phyloP scores from a whole-genome alignment of 1,139 yeast genomes.

The Spencermartinsiella ligniputridi region DNA sequence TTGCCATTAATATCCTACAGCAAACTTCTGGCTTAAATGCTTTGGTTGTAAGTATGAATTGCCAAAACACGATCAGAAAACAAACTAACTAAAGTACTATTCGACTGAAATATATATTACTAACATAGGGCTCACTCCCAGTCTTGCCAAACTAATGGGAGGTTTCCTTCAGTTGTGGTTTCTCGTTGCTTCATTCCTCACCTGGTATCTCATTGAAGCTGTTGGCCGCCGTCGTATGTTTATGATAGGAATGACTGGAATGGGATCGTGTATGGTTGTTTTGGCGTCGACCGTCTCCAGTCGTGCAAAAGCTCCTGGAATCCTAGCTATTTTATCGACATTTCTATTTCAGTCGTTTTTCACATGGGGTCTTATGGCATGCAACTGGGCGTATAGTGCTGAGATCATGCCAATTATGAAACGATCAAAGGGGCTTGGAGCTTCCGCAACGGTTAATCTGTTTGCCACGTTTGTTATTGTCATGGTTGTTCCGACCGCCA shows the following conservation, averaged over 20 bases:
- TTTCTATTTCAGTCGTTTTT: conserved; percentile 5
- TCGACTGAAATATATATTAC: conserved; percentile 5
- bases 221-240: conserved; percentile 1
- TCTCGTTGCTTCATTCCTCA: conserved; percentile 2
- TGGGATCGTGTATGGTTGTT: not conserved
- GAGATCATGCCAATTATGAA: conserved; percentile 56
- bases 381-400: conserved; percentile 42
- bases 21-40: conserved; percentile 7
- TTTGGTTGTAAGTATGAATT: not conserved
- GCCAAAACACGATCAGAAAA: not conserved
- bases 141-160: conserved; percentile 1
- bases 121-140: conserved; percentile 5
- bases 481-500: conserved; percentile 50
- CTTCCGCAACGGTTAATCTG: conserved; percentile 52
- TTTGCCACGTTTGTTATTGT: conserved; percentile 48
- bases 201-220: conserved; percentile 5
- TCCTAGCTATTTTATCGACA: not conserved
- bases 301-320: not conserved
- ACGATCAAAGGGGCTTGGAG: conserved; percentile 43
- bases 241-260: not conserved
- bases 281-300: not conserved
- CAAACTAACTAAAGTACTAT: conserved; percentile 1
- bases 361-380: conserved; percentile 10
- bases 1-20: conserved; percentile 4
- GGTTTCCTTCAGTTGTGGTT: conserved; percentile 7